A percentile compares a stretch with the other conserved stretches of the same genome.
phyloP scores from a whole-genome alignment of 805 yeast genomes.

The Kodamaea kaohsiungensis region DNA sequence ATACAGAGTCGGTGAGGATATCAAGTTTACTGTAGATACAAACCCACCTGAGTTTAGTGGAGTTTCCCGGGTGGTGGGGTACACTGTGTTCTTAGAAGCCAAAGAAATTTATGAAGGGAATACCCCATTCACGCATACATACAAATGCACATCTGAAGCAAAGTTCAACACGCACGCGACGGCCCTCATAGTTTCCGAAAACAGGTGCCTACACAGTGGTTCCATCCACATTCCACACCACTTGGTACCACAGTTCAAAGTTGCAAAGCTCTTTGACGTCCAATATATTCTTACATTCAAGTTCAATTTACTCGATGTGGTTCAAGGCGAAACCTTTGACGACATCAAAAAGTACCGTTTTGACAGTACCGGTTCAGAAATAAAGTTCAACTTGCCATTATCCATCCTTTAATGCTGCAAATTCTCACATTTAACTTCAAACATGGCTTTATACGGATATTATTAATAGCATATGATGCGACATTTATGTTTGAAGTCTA shows the following conservation, averaged over 20 bases:
- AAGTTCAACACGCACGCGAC: constrained; percentile 36
- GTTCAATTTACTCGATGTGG: constrained; percentile 34
- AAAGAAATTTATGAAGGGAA: constrained; percentile 30
- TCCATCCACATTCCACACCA: constrained; percentile 31
- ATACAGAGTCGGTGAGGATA: constrained; percentile 41
- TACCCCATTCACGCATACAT: constrained; percentile 21
- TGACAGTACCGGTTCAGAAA: constrained; percentile 28
- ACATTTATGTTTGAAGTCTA: background rate
- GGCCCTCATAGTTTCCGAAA: constrained; percentile 19
- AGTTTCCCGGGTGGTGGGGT: constrained; percentile 33
- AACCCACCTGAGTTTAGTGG: constrained; percentile 17
- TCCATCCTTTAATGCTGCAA: background rate
- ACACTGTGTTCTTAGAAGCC: constrained; percentile 38
- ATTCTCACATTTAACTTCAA: background rate
- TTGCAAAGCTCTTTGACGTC: constrained; percentile 36
- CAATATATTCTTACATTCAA: constrained; percentile 37
- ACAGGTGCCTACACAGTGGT: constrained; percentile 17
- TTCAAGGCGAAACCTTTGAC: constrained; percentile 7
- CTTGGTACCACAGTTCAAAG: constrained; percentile 38
- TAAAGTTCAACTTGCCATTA: constrained; percentile 32
- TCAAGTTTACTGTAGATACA: constrained; percentile 32
- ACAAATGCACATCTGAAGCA: constrained; percentile 34
- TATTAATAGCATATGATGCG: background rate
- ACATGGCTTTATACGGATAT: background rate
- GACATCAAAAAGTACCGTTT: constrained; percentile 18